A percentile compares a stretch with the other conserved stretches of the same genome.
Conservation (phyloP, 2,329 filamentous ascomycete species). For the Sclerotinia spermophila region DNA sequence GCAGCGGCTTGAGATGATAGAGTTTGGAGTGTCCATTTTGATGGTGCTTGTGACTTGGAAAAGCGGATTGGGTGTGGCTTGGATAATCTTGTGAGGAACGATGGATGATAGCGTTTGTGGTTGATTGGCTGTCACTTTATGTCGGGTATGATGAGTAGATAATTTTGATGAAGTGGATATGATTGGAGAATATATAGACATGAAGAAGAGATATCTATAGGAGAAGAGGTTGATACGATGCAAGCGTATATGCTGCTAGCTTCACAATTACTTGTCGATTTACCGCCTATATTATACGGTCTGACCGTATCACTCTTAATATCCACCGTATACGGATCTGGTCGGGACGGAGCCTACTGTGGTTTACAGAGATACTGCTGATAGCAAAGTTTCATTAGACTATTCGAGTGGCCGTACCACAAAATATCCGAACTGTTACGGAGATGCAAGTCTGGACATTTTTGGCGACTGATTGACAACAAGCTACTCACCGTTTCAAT, state of each 20-base stretch:
- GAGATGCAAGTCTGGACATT: not conserved
- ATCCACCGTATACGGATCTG: not conserved
- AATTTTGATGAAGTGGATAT: not conserved
- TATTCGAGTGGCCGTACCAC: fast-evolving
- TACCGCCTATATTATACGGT: not conserved
- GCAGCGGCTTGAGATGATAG: not conserved
- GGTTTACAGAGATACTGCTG: not conserved
- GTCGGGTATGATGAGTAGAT: not conserved
- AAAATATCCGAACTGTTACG: not conserved
- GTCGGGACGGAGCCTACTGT: not conserved
- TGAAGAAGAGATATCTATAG: not conserved
- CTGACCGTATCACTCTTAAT: not conserved
- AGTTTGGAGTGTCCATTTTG: not conserved
- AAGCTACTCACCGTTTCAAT: not conserved
- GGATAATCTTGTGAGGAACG: not conserved
- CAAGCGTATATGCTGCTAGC: not conserved
- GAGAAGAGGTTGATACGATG: not conserved
- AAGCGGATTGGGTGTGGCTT: not conserved
- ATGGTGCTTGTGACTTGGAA: not conserved
- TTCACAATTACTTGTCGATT: not conserved
- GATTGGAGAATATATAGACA: not conserved
- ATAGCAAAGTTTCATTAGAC: not conserved
- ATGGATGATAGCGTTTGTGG: too few relatives aligned
- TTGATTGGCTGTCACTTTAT: not conserved
- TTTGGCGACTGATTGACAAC: not conserved